Evolutionary conservation across 2,329 filamentous ascomycete species (phyloP), one percentile per base, ranked within the genome.

Genomic region (Aspergillus fumigatus): DNA sequence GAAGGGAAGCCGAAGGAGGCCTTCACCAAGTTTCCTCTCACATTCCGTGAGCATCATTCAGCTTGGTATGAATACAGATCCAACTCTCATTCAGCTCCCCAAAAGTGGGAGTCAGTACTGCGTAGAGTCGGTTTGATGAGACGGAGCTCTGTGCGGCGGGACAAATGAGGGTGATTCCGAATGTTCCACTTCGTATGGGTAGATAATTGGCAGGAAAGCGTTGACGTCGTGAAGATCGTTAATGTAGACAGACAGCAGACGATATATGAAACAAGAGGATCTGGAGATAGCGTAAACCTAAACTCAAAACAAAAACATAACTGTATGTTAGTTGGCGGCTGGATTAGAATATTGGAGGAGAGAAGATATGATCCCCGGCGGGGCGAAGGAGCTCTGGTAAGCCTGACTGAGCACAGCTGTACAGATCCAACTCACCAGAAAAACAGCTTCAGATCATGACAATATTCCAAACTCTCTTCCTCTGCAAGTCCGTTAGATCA

Each of bases 11-110:
- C 88, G 84, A 71, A 89, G 85, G 68, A 99, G 84, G 68, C 90
- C 86, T 73, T 89, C 84, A 73, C 89, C 92, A 76, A 97, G 89
- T 79, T 88, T 86, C 77, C 83, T 87, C 81, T 96, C 92, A 66
- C 80, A 77, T 68, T 77, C 73, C 59, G 79, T 77, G 61, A 80
- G 72, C 67, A 80, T 77, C 71, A 77, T 77, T 65, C 61, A 62
- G 52, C 52, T 57, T 54, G 54, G 53, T 55, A 52, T 61, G 43
- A 54, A 43, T 56, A 38, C n/a, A 52, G 59, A 56, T 47, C 57
- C 59, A 58, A 59, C 50, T 62, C 63, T 61, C 70, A 67, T 72
- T 59, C 63, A 64, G 60, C 54, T 64, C 50, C 63, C 55, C 56
- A 58, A 55, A 55, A 41, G 48, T 19, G 49, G 29, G n/a, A 48